These are phyloP conservation scores for Tilletia caries DNA, from an alignment of 1,284 basidiomycete genomes.

Conservation along the genomic window DNA sequence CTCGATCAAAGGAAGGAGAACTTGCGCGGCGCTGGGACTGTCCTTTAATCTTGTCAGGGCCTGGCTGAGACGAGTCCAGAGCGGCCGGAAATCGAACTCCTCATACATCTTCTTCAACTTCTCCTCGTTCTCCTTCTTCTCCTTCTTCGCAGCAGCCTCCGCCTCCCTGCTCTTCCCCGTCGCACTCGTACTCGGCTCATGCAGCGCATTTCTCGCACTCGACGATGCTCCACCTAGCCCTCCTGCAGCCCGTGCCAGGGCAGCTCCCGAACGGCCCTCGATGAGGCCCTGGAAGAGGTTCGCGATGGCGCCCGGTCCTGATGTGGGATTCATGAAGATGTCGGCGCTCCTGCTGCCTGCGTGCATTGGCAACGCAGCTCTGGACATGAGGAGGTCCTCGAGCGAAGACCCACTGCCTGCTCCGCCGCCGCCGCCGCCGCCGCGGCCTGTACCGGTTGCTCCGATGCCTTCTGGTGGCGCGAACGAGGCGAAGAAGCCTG, in stretches of 20 bases:
- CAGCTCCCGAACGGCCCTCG: neutral
- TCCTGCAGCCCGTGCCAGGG: neutral
- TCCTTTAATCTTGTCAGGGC: conserved; percentile 43
- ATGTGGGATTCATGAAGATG: neutral
- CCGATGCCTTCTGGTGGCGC: too few relatives aligned
- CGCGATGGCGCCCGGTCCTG: neutral
- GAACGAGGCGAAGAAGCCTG: too few relatives aligned
- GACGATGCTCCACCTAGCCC: neutral
- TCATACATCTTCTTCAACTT: conserved; percentile 49
- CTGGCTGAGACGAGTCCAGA: conserved; percentile 48
- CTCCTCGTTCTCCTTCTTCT: conserved; percentile 61
- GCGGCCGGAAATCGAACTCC: conserved; percentile 41
- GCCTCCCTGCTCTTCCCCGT: conserved; percentile 2
- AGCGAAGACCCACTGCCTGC: neutral
- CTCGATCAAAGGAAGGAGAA: conserved; percentile 49
- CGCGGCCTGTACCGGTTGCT: too few relatives aligned
- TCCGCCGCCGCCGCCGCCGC: neutral
- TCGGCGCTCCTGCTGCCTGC: neutral
- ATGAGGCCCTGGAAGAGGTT: neutral
- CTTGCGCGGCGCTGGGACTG: conserved; percentile 47
- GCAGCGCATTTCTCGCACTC: neutral
- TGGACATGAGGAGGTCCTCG: too few relatives aligned
- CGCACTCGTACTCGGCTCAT: neutral
- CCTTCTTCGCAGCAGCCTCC: conserved; percentile 9
- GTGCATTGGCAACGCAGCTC: neutral